Conservation (phyloP, 2,329 filamentous ascomycete species). For the Claviceps humidiphila region DNA sequence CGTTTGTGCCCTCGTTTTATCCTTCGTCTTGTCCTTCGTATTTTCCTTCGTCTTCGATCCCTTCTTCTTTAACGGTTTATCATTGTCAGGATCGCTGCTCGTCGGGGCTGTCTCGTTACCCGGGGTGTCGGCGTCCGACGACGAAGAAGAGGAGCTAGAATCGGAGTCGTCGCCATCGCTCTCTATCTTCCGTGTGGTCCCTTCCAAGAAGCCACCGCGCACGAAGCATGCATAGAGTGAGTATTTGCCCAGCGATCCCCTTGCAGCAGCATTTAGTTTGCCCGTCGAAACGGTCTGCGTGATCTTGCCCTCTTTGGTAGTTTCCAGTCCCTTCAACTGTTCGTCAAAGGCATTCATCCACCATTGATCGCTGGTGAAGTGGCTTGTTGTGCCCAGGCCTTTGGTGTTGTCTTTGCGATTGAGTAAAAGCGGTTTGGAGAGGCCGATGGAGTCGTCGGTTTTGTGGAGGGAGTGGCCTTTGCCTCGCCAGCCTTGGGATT, state of each 20-base stretch:
- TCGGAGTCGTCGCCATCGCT: conserved; percentile 8
- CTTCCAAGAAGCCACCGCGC: conserved; percentile 61
- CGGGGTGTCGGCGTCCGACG: conserved; percentile 9
- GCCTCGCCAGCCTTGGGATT: conserved; percentile 80
- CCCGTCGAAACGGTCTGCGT: conserved; percentile 42
- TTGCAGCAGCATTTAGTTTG: conserved; percentile 42
- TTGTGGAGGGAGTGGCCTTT: conserved; percentile 78
- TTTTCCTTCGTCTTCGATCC: background rate
- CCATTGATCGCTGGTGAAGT: conserved; percentile 71
- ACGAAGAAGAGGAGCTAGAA: conserved; percentile 7
- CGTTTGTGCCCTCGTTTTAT: conserved; percentile 11
- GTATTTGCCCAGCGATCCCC: conserved; percentile 39
- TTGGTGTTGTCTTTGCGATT: conserved; percentile 69
- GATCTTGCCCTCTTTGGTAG: conserved; percentile 40
- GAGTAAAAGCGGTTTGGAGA: conserved; percentile 71
- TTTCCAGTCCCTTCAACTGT: conserved; percentile 69
- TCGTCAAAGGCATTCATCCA: conserved; percentile 94
- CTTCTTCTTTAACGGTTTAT: conserved; percentile 10
- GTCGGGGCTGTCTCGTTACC: conserved; percentile 16
- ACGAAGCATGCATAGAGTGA: conserved; percentile 78
- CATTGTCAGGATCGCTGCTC: conserved; percentile 14
- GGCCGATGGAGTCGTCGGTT: conserved; percentile 56
- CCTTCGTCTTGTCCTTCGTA: conserved; percentile 5
- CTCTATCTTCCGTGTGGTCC: conserved; percentile 40
- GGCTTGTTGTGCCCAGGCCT: conserved; percentile 66